Percentiles rank a stretch among this genome's conserved stretches.
Conservation (phyloP, 768 basidiomycete species). For the Russula sp. region DNA sequence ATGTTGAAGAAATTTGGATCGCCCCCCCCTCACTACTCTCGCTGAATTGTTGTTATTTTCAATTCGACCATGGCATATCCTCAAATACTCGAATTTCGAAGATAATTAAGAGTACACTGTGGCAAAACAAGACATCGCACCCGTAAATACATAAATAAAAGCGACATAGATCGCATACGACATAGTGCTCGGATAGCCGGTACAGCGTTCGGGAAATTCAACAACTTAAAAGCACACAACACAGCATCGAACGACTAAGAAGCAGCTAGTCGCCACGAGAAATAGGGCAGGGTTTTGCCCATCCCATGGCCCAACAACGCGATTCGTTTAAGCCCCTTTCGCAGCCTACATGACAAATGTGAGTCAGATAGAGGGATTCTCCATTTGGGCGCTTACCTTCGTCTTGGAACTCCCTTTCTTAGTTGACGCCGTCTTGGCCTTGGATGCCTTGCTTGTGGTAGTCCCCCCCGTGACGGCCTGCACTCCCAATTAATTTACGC, state of each 20-base stretch:
- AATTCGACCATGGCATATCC: not conserved
- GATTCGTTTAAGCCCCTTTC: constrained; percentile 10
- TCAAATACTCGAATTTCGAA: constrained; percentile 5
- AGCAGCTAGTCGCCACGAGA: not conserved
- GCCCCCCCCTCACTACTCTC: no score
- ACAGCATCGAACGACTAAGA: constrained; percentile 3
- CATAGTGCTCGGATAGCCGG: constrained; percentile 3
- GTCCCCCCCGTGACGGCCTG: constrained; percentile 54
- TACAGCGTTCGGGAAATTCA: constrained; percentile 17
- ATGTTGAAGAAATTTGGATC: no score
- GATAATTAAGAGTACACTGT: constrained; percentile 21
- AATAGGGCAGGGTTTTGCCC: not conserved
- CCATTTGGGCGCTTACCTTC: constrained; percentile 11
- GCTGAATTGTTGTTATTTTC: not conserved
- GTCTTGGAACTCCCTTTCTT: constrained; percentile 32
- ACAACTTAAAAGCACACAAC: constrained; percentile 12
- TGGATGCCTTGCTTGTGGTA: constrained; percentile 34
- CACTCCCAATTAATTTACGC: constrained; percentile 8
- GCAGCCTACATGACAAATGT: constrained; percentile 7
- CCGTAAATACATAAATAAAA: constrained; percentile 29
- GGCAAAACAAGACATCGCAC: constrained; percentile 21
- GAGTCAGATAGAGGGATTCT: not conserved
- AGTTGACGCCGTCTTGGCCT: constrained; percentile 33
- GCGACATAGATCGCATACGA: constrained; percentile 20
- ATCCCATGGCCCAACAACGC: constrained; percentile 1